Percentiles rank a stretch among this genome's conserved stretches.
These are phyloP conservation scores for Serendipita vermifera DNA, from an alignment of 768 basidiomycete species.

Conservation along the genomic window DNA sequence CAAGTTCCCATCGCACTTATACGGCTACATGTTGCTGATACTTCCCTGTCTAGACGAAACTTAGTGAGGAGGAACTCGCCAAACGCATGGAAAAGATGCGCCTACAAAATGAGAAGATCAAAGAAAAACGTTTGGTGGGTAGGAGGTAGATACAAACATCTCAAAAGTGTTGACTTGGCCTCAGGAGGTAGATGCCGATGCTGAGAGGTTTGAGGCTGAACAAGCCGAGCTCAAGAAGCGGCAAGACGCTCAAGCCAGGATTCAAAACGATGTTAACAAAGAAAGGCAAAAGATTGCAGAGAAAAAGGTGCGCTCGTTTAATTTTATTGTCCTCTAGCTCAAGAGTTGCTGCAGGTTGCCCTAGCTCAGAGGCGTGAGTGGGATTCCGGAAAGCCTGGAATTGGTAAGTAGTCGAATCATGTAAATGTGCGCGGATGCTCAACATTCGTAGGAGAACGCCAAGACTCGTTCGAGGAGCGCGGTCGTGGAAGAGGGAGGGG, in stretches of 20 bases:
- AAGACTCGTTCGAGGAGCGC: not conserved
- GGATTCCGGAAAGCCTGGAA: constrained; percentile 54
- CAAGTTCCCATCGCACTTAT: constrained; percentile 23
- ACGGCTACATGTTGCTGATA: not conserved
- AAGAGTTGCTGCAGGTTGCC: not conserved
- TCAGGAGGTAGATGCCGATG: constrained; percentile 71
- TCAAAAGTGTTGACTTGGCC: not conserved
- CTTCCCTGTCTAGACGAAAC: constrained; percentile 40
- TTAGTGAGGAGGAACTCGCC: constrained; percentile 50
- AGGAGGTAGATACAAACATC: not conserved
- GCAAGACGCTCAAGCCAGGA: constrained; percentile 33
- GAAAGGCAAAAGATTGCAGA: constrained; percentile 21
- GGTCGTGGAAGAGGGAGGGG: not conserved
- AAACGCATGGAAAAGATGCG: constrained; percentile 58
- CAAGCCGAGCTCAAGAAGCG: constrained; percentile 9
- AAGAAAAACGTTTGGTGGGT: constrained; percentile 49
- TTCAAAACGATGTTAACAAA: constrained; percentile 55
- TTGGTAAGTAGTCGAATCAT: no score
- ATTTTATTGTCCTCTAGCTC: no score
- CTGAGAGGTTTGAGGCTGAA: constrained; percentile 47
- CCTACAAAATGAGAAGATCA: constrained; percentile 65
- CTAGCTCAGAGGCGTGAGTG: constrained; percentile 67
- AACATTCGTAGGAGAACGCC: not conserved
- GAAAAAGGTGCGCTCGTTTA: constrained; percentile 1
- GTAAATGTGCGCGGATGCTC: no score